Evolutionary conservation across 1,284 basidiomycete genomes (phyloP), one percentile per base, ranked within the genome.

Genomic region (Rhodotorula sp.): DNA sequence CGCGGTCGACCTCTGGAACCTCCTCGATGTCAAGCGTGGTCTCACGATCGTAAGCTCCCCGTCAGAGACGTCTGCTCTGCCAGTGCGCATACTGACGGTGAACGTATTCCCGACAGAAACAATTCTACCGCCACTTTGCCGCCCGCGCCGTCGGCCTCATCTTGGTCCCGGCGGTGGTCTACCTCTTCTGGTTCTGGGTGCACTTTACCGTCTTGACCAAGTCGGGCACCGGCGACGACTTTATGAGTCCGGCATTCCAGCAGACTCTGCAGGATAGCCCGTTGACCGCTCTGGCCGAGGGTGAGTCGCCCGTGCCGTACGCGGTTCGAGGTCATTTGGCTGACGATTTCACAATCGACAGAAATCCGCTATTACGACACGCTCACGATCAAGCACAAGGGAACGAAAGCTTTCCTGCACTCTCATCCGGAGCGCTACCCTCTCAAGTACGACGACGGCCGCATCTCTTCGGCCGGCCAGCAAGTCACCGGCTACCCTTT

Each of bases 171-270:
- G 87, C 95, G 75, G 83, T 91, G 70, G 85, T 99, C 73, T 99
- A 99, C 81, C 86, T 99, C 19, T 90, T 90, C 31, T 94, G 97
- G 86, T 99, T 99, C 86, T 99, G 91, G 84, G 84, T 97, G 31
- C 97, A 99, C 81, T 97, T 99, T 79, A 86, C 90, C 62, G 86
- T 98, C 70, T 88, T 99, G 77, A 91, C 84, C n/a, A 86, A 89
- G 76, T 93, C 93, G 34, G 97, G 97, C 47, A 86, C 95, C 26
- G 97, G 97, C 18, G 97, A 99, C 80, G 85, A 86, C 21, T 99
- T 99, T 84, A 99, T 99, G 97, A 94, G 90, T 79, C 92, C 95
- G 18, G 89, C 89, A 14, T 99, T 99, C 87, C 97, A 99, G 82
- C 93, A 99, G 83, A 97, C 95, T 7, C 85, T 99, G 52, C 81